phyloP scores from a whole-genome alignment of 2,329 filamentous ascomycete species.

The Nigrospora osmanthi region DNA sequence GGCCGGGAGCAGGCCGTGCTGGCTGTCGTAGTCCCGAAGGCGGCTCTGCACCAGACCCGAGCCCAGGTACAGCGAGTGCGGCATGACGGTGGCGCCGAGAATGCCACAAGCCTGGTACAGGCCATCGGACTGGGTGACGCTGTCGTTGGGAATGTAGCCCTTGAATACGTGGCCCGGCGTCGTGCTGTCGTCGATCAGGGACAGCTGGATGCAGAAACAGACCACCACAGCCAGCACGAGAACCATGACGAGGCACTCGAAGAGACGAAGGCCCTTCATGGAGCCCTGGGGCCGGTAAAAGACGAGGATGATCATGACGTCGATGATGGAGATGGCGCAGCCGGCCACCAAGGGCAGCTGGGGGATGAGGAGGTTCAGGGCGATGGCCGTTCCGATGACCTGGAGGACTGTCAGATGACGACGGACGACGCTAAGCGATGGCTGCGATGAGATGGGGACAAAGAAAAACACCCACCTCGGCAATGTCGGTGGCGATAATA shows the following conservation, averaged over 20 bases:
- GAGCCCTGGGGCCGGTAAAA: conserved; percentile 56
- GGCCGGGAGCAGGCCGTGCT: conserved; percentile 42
- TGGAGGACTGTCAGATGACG: conserved; percentile 13
- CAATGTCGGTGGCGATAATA: conserved; percentile 66
- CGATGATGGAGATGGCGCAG: conserved; percentile 59
- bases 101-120: conserved; percentile 70
- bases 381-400: conserved; percentile 66
- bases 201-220: conserved; percentile 64
- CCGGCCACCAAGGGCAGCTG: conserved; percentile 59
- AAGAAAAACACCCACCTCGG: conserved; percentile 38
- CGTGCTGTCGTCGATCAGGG: conserved; percentile 45
- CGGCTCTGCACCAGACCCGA: conserved; percentile 62
- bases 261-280: conserved; percentile 52
- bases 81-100: conserved; percentile 69
- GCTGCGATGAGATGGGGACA: too few species aligned
- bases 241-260: conserved; percentile 55
- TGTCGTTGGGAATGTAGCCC: conserved; percentile 56
- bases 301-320: conserved; percentile 59
- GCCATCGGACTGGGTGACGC: conserved; percentile 48
- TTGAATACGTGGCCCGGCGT: conserved; percentile 51
- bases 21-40: conserved; percentile 54
- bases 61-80: conserved; percentile 57
- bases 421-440: too few species aligned
- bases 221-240: conserved; percentile 62
- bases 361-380: conserved; percentile 57